A percentile compares a stretch with the other conserved stretches of the same genome.
Conservation (phyloP, 148 eudicot species). For the Talinum fruticosum region DNA sequence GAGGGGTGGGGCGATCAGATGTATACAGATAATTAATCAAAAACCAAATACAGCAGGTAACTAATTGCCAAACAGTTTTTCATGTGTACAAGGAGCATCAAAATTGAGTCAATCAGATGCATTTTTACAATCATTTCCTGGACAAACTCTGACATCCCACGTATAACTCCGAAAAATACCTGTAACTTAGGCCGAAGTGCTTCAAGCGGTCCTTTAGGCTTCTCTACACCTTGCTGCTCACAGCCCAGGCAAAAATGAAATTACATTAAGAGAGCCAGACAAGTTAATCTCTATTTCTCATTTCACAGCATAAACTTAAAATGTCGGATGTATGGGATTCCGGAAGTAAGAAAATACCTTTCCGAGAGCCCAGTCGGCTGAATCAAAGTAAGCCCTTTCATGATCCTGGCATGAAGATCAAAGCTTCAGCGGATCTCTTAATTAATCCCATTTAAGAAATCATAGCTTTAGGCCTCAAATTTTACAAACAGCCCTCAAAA, state of each 20-base stretch:
- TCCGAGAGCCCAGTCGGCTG: slow-evolving; percentile 98
- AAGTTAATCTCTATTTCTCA: background rate
- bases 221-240: slow-evolving; percentile 79
- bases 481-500: background rate
- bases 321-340: background rate
- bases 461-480: slow-evolving; percentile 9
- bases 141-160: too few species aligned
- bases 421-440: slow-evolving; percentile 9
- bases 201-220: slow-evolving; percentile 96
- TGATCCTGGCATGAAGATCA: slow-evolving; percentile 61
- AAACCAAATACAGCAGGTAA: too few species aligned
- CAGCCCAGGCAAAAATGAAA: slow-evolving; percentile 3
- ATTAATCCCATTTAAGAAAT: background rate
- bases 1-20: too few species aligned
- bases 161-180: slow-evolving; percentile 34
- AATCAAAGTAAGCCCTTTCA: slow-evolving; percentile 95
- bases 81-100: too few species aligned
- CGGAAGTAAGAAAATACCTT: slow-evolving; percentile 47
- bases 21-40: too few species aligned
- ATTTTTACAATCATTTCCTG: too few species aligned
- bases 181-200: slow-evolving; percentile 92
- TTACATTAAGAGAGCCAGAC: background rate
- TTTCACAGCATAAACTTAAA: background rate
- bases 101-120: too few species aligned
- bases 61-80: too few species aligned